These are phyloP conservation scores for Cladophialophora exuberans DNA, from an alignment of 2,329 filamentous ascomycete species.

Conservation along the genomic window DNA sequence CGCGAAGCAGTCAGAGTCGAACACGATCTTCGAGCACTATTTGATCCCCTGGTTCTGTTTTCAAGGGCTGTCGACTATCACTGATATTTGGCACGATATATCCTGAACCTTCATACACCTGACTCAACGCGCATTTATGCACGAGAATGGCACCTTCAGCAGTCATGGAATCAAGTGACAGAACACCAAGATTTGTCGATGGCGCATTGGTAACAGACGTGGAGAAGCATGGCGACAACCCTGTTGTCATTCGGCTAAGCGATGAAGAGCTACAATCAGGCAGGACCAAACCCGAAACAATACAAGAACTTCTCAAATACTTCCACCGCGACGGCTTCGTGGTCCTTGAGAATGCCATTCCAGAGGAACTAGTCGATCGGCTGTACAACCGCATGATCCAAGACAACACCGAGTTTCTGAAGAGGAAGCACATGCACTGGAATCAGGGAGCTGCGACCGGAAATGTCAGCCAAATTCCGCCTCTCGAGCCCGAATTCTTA, in stretches of 20 bases:
- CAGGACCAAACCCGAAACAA: slow-evolving; percentile 15
- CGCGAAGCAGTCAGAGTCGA: no score
- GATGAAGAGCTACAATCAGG: slow-evolving; percentile 23
- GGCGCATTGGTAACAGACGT: slow-evolving; percentile 18
- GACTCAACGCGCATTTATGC: not conserved
- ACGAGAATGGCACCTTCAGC: slow-evolving; percentile 16
- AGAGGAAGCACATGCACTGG: slow-evolving; percentile 37
- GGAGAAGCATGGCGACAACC: slow-evolving; percentile 23
- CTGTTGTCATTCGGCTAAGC: slow-evolving; percentile 16
- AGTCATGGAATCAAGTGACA: not conserved
- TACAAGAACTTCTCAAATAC: slow-evolving; percentile 23
- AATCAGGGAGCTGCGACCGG: slow-evolving; percentile 39
- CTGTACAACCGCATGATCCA: slow-evolving; percentile 62
- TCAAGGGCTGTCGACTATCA: no score
- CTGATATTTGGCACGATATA: no score
- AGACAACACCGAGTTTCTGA: slow-evolving; percentile 33
- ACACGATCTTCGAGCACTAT: no score
- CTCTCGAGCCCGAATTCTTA: slow-evolving; percentile 38
- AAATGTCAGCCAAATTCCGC: slow-evolving; percentile 47
- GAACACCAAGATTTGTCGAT: slow-evolving; percentile 11
- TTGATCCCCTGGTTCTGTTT: no score
- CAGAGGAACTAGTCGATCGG: slow-evolving; percentile 37
- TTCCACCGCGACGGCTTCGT: slow-evolving; percentile 43
- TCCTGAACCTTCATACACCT: no score
- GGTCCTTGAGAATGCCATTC: slow-evolving; percentile 42